Conservation (phyloP, 345 rosid genomes). For the Carallia brachiata region DNA sequence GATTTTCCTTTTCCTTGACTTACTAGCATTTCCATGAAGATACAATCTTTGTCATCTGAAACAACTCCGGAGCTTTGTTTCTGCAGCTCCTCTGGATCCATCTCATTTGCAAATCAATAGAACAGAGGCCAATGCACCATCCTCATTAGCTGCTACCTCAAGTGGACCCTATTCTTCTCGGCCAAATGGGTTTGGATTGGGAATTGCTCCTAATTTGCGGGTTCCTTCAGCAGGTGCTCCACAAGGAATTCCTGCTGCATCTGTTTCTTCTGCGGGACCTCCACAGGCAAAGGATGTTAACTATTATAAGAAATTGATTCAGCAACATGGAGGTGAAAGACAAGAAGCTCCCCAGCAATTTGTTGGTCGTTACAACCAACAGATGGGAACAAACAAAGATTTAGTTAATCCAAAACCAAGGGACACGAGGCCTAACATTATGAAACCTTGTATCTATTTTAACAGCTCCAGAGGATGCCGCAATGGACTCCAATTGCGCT, state of each 20-base stretch:
- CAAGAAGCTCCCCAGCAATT: conserved; percentile 58
- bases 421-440: conserved; percentile 63
- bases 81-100: conserved; percentile 30
- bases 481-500: conserved; percentile 70
- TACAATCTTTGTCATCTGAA: too few species aligned
- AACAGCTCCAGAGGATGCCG: conserved; percentile 91
- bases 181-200: conserved; percentile 38
- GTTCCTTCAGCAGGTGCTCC: conserved; percentile 34
- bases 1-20: too few species aligned
- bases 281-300: conserved; percentile 62
- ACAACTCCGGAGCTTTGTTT: too few species aligned
- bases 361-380: conserved; percentile 41
- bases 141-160: conserved; percentile 35
- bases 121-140: conserved; percentile 35
- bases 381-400: conserved; percentile 48
- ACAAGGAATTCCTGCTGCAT: conserved; percentile 33
- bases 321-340: conserved; percentile 95
- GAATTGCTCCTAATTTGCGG: conserved; percentile 21
- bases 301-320: conserved; percentile 92
- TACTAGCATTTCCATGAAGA: too few species aligned
- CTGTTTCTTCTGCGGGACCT: conserved; percentile 37
- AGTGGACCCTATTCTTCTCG: conserved; percentile 50
- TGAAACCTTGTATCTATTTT: conserved; percentile 90
- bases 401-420: conserved; percentile 49
- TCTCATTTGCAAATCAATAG: conserved; percentile 37